Evolutionary conservation across 805 yeast species (phyloP).

Genomic region (Starmerella geochares): DNA sequence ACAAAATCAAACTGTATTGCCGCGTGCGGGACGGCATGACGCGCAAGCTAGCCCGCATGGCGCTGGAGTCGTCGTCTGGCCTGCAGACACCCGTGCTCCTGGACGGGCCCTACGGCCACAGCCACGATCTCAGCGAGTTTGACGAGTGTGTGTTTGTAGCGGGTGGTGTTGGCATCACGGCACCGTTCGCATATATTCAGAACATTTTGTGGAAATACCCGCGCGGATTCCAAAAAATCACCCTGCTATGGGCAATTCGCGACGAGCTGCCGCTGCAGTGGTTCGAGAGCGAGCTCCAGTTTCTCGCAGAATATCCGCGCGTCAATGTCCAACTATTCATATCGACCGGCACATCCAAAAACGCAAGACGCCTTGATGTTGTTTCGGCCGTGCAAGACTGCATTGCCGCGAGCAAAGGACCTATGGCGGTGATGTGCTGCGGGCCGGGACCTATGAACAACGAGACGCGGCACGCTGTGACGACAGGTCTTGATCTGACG

Average conservation of each 20-base stretch:
- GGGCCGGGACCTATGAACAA: slow-evolving; percentile 56
- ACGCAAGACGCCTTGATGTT: slow-evolving; percentile 14
- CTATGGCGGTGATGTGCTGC: slow-evolving; percentile 49
- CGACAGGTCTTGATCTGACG: slow-evolving; percentile 34
- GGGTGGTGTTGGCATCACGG: slow-evolving; percentile 70
- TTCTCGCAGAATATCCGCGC: slow-evolving; percentile 23
- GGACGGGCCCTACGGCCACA: slow-evolving; percentile 66
- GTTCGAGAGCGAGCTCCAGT: slow-evolving; percentile 38
- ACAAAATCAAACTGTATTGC: slow-evolving; percentile 22
- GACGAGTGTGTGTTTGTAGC: slow-evolving; percentile 51
- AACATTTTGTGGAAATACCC: slow-evolving; percentile 30
- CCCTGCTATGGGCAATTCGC: slow-evolving; percentile 19
- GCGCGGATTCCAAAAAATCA: slow-evolving; percentile 21
- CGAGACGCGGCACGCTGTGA: slow-evolving; percentile 41
- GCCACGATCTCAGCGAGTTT: slow-evolving; percentile 41
- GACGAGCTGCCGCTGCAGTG: slow-evolving; percentile 28
- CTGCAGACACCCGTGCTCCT: slow-evolving; percentile 25
- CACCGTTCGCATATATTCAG: slow-evolving; percentile 19
- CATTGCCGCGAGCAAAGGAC: slow-evolving; percentile 33
- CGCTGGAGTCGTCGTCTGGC: slow-evolving; percentile 11
- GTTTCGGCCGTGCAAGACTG: slow-evolving; percentile 33
- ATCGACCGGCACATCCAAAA: slow-evolving; percentile 15
- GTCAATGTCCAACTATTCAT: slow-evolving; percentile 16
- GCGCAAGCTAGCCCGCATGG: slow-evolving; percentile 21
- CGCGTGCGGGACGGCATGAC: slow-evolving; percentile 48